Conservation (phyloP, 179 eudicot species). For the Corrigiola litoralis region DNA sequence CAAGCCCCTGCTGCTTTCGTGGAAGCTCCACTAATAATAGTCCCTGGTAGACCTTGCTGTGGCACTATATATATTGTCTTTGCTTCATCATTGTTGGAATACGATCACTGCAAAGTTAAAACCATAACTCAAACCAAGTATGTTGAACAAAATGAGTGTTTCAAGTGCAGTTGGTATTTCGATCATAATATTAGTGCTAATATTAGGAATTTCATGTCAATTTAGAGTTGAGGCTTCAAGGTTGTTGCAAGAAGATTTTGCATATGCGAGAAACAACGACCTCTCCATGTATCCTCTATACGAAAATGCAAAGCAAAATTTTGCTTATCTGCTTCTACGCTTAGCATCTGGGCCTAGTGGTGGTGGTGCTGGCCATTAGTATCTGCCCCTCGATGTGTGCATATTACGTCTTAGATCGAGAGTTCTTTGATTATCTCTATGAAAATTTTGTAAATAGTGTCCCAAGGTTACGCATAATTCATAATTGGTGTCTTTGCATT, state of each 20-base stretch:
- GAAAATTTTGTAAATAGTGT: no score
- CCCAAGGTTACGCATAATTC: no score
- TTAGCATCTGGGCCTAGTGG: slow-evolving; percentile 21
- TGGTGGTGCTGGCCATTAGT: slow-evolving; percentile 14
- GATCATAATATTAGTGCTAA: background rate
- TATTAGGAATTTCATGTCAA: slow-evolving; percentile 2
- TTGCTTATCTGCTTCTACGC: slow-evolving; percentile 13
- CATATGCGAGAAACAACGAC: background rate
- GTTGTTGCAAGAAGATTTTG: background rate
- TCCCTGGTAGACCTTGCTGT: background rate
- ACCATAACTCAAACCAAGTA: background rate
- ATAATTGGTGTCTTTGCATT: no score
- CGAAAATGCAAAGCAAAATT: background rate
- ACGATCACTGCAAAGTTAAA: background rate
- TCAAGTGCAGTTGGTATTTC: background rate
- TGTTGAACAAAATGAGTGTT: background rate
- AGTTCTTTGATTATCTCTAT: background rate
- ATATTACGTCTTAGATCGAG: background rate
- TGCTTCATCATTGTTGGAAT: background rate
- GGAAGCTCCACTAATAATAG: slow-evolving; percentile 4
- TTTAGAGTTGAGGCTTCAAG: slow-evolving; percentile 10
- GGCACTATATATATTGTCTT: background rate
- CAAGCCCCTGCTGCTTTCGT: background rate
- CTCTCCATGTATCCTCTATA: slow-evolving; percentile 17
- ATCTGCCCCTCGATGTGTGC: no score